Percentiles rank a stretch among this genome's conserved stretches.
phyloP scores from a whole-genome alignment of 305 asterid species.

The Nicotiana rustica region DNA sequence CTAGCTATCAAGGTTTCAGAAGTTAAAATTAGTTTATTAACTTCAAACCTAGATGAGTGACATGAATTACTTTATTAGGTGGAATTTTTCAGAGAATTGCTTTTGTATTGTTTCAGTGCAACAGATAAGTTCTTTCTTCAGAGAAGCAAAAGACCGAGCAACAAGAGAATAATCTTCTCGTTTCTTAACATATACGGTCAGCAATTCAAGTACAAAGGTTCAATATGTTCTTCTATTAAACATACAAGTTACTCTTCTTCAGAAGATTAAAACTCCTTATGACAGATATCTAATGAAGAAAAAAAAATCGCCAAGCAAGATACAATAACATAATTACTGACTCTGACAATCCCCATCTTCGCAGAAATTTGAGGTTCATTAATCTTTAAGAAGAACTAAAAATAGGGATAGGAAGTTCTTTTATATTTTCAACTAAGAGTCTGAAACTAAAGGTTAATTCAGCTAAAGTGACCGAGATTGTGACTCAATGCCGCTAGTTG shows the following conservation, averaged over 20 bases:
- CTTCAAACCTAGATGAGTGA: not conserved
- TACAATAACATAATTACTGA: not conserved
- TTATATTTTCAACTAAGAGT: not conserved
- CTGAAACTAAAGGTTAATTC: not conserved
- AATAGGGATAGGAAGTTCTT: not conserved
- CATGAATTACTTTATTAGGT: not conserved
- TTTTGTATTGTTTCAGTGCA: not conserved
- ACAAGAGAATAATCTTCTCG: not conserved
- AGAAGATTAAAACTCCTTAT: not conserved
- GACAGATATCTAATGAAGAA: not conserved
- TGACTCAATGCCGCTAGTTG: not conserved
- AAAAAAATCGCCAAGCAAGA: constrained; percentile 6
- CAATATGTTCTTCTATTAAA: not conserved
- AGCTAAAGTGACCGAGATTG: not conserved
- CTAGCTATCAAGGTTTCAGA: not conserved
- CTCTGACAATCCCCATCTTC: not conserved
- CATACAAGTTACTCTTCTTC: constrained; percentile 11
- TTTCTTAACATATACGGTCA: constrained; percentile 2
- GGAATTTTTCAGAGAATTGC: not conserved
- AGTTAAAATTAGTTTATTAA: not conserved
- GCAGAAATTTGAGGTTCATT: not conserved
- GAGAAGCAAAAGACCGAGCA: not conserved
- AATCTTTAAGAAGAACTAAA: not conserved
- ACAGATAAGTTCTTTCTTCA: not conserved
- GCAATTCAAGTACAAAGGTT: not conserved